Conservation (phyloP, 257 asterid species). For the Solanum pinnatisectum region DNA sequence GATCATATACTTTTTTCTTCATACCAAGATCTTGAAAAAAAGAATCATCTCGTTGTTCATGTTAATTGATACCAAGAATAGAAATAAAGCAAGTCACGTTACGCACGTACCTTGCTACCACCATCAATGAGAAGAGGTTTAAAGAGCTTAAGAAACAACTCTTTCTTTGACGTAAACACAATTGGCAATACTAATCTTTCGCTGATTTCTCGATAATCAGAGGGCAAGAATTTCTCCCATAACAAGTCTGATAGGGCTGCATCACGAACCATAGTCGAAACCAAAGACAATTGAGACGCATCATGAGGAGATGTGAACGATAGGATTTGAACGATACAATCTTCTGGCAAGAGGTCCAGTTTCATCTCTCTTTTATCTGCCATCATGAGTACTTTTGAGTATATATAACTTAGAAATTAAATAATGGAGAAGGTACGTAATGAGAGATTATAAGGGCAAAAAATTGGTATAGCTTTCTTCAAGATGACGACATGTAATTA, state of each 20-base stretch:
- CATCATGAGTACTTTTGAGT: neutral
- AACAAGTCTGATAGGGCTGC: constrained; percentile 43
- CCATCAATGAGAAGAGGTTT: constrained; percentile 57
- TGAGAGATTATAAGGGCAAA: neutral
- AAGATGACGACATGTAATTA: constrained; percentile 26
- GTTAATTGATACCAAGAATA: too few relatives aligned
- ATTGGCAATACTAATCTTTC: constrained; percentile 25
- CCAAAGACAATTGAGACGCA: constrained; percentile 33
- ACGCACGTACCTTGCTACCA: constrained; percentile 44
- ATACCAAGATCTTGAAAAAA: too few relatives aligned
- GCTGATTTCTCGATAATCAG: constrained; percentile 42
- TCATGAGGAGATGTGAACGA: constrained; percentile 42
- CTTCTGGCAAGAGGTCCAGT: constrained; percentile 41
- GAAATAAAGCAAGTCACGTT: neutral
- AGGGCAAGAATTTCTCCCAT: constrained; percentile 60
- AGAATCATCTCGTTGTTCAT: too few relatives aligned
- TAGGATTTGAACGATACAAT: constrained; percentile 38
- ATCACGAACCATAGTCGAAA: constrained; percentile 22
- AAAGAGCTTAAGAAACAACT: constrained; percentile 42
- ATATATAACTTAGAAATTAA: neutral
- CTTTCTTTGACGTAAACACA: constrained; percentile 38
- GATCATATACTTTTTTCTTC: too few relatives aligned
- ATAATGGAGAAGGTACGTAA: neutral
- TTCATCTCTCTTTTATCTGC: neutral
- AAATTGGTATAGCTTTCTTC: neutral